Base-by-base conservation (phyloP, 805 yeast genomes). In the Suhomyces xylopsoci region DNA sequence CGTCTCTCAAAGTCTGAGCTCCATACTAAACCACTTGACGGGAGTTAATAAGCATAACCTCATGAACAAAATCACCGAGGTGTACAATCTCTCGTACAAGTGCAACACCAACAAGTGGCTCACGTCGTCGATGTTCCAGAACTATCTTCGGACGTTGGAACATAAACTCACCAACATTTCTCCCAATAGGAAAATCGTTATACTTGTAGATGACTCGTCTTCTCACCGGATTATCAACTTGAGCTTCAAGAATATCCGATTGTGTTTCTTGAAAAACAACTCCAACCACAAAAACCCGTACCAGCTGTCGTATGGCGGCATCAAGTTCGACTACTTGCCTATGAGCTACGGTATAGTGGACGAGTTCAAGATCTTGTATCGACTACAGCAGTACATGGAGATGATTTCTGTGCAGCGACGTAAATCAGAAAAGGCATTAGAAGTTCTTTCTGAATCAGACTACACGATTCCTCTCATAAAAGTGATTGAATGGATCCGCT, bases 311-410 rank as follows among this genome's bases (percentile, higher is more conserved):
- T 65, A 59, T 51, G 66, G 78, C 34, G 84, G 83, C 40, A 70
- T 78, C 32, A 81, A 77, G 54, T 69, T 83, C 49, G 78, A 77
- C 58, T 82, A 81, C 59, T 63, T 82, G 32, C 88, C 88, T 7
- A 82, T 83, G 74, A 80, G 77, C 54, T 82, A 84, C 77, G 89
- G 89, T 3, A 80, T 84, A 3, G 73, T 81, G 41, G 82, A 81
- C 53, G 88, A 84, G 58, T 81, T 84, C 61, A 82, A 82, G 59
- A 73, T 82, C 12, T 67, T 80, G 46, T 84, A 80, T 58, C 74
- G 89, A 51, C 69, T 81, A 6, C 83, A 80, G 54, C 88, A 84
- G 56, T 84, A 83, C 55, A 67, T 69, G 56, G 77, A 72, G 49
- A 73, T 73, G 77, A 74, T 75, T 15, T 67, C 66, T 50, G 32